Evolutionary conservation across 768 basidiomycete genomes (phyloP), one percentile per base, ranked within the genome.

Genomic region (Cystobasidium onofrii): DNA sequence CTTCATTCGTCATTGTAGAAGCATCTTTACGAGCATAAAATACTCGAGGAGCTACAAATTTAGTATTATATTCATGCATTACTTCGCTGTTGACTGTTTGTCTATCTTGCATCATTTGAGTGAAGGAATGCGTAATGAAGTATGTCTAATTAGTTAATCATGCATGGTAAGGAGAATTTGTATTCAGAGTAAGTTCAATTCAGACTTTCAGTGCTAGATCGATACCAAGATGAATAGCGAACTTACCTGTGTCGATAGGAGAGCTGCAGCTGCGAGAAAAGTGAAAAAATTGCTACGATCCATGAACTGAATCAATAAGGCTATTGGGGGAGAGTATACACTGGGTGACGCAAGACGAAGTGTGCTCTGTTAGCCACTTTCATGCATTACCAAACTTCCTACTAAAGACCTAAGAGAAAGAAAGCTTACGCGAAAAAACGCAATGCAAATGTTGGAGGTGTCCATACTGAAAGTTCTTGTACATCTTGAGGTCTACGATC

Each of bases 1-100:
- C 78, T 36, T 78, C 76, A 10, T 75, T 75, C 12, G 76, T 73
- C 76, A 73, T 76, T 74, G 76, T 76, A 13, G 76, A 75, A 0
- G 75, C 76, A 41, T 76, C 78, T 33, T 75, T 52, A 75, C 78
- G 75, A 71, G 63, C 39, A 33, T 50, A 65, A 33, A 39, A 34
- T 31, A 73, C n/a, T 15, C 41, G 23, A 20, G 72, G 63, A 41
- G 36, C 31, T 57, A 73, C 62, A 52, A 73, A 73, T 46, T 46
- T 64, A 1, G 72, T 34, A 43, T 64, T 63, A 31, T 64, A 60
- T 50, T 67, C 52, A 36, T 76, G 74, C 74, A 77, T 76, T n/a
- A 76, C 74, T 52, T 77, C 75, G 36, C 52, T 33, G 39, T 65
- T 60, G 12, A 79, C 64, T 50, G 65, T 52, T 44, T 70, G 65